These are phyloP conservation scores for Biscogniauxia mediterranea DNA, from an alignment of 2,329 filamentous ascomycete genomes.

Conservation along the genomic window DNA sequence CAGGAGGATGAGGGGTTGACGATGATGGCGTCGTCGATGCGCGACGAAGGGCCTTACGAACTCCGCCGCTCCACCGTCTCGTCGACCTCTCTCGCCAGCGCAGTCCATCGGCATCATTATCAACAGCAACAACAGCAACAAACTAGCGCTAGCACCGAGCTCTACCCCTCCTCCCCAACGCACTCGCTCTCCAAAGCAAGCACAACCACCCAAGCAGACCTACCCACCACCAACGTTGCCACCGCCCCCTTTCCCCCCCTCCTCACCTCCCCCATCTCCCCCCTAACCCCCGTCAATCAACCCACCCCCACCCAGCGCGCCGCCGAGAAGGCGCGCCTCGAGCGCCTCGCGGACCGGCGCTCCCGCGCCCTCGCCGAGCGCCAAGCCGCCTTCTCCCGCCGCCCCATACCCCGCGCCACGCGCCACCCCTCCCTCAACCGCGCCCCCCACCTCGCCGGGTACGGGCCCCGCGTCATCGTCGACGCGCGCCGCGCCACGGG, in stretches of 20 bases:
- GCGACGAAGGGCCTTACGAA: slow-evolving; percentile 9
- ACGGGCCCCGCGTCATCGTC: slow-evolving; percentile 67
- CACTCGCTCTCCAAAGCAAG: too few species aligned
- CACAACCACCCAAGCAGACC: too few species aligned
- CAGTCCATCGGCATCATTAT: too few species aligned
- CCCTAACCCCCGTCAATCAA: neutral
- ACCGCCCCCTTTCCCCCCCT: neutral
- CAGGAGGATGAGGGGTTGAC: slow-evolving; percentile 16
- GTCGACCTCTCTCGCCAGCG: too few species aligned
- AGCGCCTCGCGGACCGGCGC: slow-evolving; percentile 38
- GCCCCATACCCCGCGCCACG: slow-evolving; percentile 47
- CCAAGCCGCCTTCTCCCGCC: slow-evolving; percentile 54
- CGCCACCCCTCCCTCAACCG: slow-evolving; percentile 55
- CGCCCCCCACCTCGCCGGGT: slow-evolving; percentile 54
- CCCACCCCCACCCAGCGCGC: slow-evolving; percentile 1
- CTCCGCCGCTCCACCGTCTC: neutral
- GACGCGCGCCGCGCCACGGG: slow-evolving; percentile 77
- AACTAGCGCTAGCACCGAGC: too few species aligned
- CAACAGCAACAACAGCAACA: too few species aligned
- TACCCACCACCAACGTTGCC: neutral
- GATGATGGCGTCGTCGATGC: slow-evolving; percentile 1
- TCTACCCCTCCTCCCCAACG: too few species aligned
- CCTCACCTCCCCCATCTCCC: neutral
- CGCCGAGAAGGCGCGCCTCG: slow-evolving; percentile 20
- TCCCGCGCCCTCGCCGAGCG: slow-evolving; percentile 56